Base-by-base conservation (phyloP, 495 filamentous ascomycete species). In the Neurospora sp. region DNA sequence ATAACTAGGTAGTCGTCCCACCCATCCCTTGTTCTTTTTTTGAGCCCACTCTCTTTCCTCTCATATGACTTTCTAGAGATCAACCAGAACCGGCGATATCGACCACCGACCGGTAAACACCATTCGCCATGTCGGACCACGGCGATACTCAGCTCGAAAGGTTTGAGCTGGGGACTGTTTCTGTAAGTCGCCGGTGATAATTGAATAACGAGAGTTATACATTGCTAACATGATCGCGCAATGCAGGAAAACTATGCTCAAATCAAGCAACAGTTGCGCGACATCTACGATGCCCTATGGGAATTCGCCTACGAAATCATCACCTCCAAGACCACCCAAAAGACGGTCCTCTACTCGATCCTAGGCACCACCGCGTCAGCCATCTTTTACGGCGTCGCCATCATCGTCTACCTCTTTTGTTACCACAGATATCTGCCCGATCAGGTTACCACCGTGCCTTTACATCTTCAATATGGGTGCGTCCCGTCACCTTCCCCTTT, bases 381-480 rank as follows among this genome's bases (percentile, higher is more conserved):
- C 9, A 75, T 87, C 42, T 85, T 97, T 48, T 79, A 92, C 39
- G 87, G 82, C 22, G 79, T 93, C 27, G 89, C 93, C 2, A 83
- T 86, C 3, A 70, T 90, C 31, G 90, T 89, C 7, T 97, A 97
- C 79, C 82, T 86, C 20, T 76, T 92, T 9, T 96, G 97, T 80
- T 98, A 97, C 84, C 85, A 88, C 78, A 87, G 88, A 73, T 94
- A 92, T 80, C 89, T 99, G 40, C 96, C 96, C 1, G 89, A 91
- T 69, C 84, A 91, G 44, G 78, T 85, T 40, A 83, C 88, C 70
- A 85, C 89, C 35, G 86, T 91, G 41, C 85, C 89, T 18, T 84
- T 97, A 9, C 89, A 97, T 82, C 79, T 98, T 38, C 93, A 97
- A 79, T 97, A 94, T 81, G 89, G 90, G 90, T 93, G 83, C 39